Base-by-base conservation (phyloP, 306 rosid genomes). In the Ormosia semicastrata region DNA sequence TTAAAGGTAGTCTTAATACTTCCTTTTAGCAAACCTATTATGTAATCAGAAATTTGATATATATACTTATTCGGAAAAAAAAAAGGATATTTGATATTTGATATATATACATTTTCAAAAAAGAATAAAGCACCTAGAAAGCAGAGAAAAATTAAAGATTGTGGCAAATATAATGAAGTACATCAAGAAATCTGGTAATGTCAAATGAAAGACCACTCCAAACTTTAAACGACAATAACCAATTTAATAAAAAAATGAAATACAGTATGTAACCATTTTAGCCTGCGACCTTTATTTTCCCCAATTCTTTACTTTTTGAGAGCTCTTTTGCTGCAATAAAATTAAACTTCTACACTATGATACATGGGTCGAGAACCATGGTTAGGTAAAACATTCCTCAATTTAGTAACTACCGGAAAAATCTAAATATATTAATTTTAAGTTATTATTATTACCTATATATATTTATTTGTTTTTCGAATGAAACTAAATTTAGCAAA, bases 231-330 rank as follows among this genome's bases (percentile, higher is more conserved):
- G 73, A 78, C 66, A 50, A 89, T 82, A 84, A 87, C 83, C 88
- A 84, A 75, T 68, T 79, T 86, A 82, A 82, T 84, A 86, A 83
- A 89, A 85, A 85, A 82, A 75, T 57, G 66, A 85, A 71, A 76
- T 71, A 80, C 73, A 64, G 76, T 70, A 70, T 49, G 75, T 79
- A 89, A 52, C 69, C 80, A 75, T 75, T 74, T 89, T 84, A 89
- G 77, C 93, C 96, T 12, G 91, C 93, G 76, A 91, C 96, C 88
- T 71, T 89, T 73, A 91, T 88, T 36, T 83, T 92, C 58, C 92
- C 93, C 79, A 88, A 66, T 79, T 91, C 93, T 77, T 91, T 92
- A 60, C 88, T 84, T 85, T 86, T 91, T 79, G n/a, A n/a, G 96
- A 82, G 85, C 89, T 76, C 85, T 88, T 91, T 76, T 91, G 92